Evolutionary conservation across 352 stramenopile species (phyloP).

Genomic region (Poterioochromonas sp.): DNA sequence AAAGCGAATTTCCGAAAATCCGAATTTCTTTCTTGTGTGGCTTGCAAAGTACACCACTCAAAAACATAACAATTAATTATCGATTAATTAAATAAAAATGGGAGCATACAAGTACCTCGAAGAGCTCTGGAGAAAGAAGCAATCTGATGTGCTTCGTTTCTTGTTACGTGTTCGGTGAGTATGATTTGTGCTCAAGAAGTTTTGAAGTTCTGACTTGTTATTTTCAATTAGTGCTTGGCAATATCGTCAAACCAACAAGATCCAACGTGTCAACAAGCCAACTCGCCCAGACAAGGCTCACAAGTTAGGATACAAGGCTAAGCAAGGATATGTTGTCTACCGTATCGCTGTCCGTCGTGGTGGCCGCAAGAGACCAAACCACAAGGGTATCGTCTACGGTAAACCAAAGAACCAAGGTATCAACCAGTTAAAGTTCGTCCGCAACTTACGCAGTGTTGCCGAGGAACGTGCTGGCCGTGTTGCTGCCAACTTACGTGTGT

Average conservation of each 20-base stretch:
- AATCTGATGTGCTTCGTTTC: conserved; percentile 98
- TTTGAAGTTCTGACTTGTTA: not conserved
- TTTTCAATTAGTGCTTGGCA: conserved; percentile 63
- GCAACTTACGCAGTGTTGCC: conserved; percentile 84
- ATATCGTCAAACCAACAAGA: conserved; percentile 96
- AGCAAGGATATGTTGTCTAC: conserved; percentile 96
- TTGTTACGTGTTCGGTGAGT: conserved; percentile 86
- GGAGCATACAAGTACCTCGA: conserved; percentile 99
- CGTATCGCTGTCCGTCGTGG: conserved; percentile 92
- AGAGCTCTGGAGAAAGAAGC: conserved; percentile 99
- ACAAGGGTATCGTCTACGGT: conserved; percentile 99
- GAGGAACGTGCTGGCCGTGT: conserved; percentile 96
- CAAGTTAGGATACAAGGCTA: conserved; percentile 99
- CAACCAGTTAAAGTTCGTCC: conserved; percentile 97
- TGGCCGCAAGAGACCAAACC: conserved; percentile 96
- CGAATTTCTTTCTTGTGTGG: too few relatives aligned
- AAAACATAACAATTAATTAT: too few relatives aligned
- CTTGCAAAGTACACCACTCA: too few relatives aligned
- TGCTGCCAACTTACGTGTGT: conserved; percentile 94
- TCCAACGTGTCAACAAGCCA: conserved; percentile 83
- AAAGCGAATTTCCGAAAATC: too few relatives aligned
- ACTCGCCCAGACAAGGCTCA: conserved; percentile 98
- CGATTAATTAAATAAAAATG: too few relatives aligned
- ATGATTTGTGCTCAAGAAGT: not conserved
- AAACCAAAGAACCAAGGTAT: conserved; percentile 99